Percentiles rank a stretch among this genome's conserved stretches.
These are phyloP conservation scores for Forsythia suspensa DNA, from an alignment of 257 asterid genomes.

Conservation along the genomic window DNA sequence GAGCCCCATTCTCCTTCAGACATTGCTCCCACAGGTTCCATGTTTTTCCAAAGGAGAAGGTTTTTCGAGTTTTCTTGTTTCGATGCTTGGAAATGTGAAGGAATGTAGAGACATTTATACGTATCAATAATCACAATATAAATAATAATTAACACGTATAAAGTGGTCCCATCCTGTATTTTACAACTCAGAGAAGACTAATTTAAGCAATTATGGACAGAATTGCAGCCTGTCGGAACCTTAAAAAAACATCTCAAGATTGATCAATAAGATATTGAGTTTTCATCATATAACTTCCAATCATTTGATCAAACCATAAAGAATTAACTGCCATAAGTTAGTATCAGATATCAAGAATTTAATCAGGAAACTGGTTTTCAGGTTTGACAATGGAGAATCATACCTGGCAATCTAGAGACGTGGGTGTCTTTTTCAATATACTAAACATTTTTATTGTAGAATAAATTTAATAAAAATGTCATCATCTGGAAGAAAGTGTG, in stretches of 20 bases:
- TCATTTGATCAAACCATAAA: slow-evolving; percentile 33
- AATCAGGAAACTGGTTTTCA: slow-evolving; percentile 20
- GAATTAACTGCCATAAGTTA: slow-evolving; percentile 23
- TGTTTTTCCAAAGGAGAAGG: slow-evolving; percentile 12
- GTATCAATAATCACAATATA: background rate
- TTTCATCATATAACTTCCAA: slow-evolving; percentile 24
- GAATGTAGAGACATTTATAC: slow-evolving; percentile 41
- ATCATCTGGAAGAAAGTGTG: slow-evolving; percentile 7
- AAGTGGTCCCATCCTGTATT: slow-evolving; percentile 20
- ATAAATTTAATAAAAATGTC: slow-evolving; percentile 12
- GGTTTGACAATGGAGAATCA: slow-evolving; percentile 24
- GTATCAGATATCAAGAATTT: slow-evolving; percentile 19
- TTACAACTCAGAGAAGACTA: slow-evolving; percentile 29
- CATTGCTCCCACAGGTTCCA: slow-evolving; percentile 47
- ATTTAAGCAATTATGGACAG: slow-evolving; percentile 27
- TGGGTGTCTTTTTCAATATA: slow-evolving; percentile 29
- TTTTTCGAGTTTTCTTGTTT: slow-evolving; percentile 14
- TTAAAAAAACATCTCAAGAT: slow-evolving; percentile 22
- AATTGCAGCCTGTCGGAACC: slow-evolving; percentile 32
- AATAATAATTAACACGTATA: background rate
- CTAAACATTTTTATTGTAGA: slow-evolving; percentile 1
- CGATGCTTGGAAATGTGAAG: slow-evolving; percentile 5
- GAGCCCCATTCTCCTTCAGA: slow-evolving; percentile 50
- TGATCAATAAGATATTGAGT: background rate
- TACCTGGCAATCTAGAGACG: slow-evolving; percentile 34